Conservation (phyloP, 306 rosid genomes). For the Fragaria nilgerrensis region DNA sequence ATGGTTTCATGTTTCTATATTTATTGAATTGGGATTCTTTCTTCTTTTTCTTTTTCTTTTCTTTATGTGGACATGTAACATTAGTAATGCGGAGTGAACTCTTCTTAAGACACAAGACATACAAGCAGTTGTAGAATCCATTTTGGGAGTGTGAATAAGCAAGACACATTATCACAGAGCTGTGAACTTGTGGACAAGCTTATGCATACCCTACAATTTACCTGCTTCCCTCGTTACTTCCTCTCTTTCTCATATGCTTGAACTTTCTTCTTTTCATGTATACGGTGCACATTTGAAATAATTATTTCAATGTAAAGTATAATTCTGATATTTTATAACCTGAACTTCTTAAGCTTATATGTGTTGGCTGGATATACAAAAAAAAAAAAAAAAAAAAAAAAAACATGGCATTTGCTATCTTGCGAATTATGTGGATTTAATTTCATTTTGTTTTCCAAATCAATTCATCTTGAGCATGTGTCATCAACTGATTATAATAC, state of each 20-base stretch:
- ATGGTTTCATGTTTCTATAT: constrained; percentile 9
- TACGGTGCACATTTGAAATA: constrained; percentile 8
- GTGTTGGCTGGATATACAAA: neutral
- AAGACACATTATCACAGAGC: constrained; percentile 36
- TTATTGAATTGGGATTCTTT: constrained; percentile 25
- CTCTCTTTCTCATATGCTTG: neutral
- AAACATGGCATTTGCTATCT: neutral
- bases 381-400: too few relatives aligned
- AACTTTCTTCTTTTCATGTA: neutral
- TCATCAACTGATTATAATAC: too few relatives aligned
- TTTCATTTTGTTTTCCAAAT: neutral
- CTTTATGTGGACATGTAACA: constrained; percentile 35
- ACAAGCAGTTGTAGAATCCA: constrained; percentile 36
- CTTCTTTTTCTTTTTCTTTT: neutral
- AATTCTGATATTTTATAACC: neutral
- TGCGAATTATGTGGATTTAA: neutral
- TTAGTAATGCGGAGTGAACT: constrained; percentile 24
- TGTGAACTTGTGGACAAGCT: constrained; percentile 37
- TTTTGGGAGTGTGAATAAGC: constrained; percentile 47
- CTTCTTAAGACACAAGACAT: constrained; percentile 29
- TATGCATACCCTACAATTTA: constrained; percentile 20
- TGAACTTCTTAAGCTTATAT: neutral
- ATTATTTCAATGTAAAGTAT: constrained; percentile 7
- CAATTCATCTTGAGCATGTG: too few relatives aligned
- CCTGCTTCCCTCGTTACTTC: neutral